A percentile compares a stretch with the other conserved stretches of the same genome.
phyloP scores from a whole-genome alignment of 495 filamentous ascomycete genomes.

The Hypoxylon subgilvum region DNA sequence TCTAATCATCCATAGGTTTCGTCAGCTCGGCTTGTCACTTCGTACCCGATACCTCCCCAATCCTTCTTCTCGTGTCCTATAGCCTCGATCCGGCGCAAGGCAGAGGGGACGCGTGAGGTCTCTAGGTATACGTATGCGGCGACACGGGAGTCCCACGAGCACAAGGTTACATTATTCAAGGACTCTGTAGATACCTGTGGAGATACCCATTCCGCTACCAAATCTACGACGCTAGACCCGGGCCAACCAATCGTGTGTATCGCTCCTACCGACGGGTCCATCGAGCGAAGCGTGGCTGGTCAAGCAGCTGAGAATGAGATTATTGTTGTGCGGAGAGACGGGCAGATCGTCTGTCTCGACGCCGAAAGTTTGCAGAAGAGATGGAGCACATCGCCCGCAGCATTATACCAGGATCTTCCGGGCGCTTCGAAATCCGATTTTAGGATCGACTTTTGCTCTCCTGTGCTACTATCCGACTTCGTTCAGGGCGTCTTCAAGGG shows the following conservation, averaged over 20 bases:
- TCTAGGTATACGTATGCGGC: conserved; percentile 75
- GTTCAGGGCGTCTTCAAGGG: conserved; percentile 53
- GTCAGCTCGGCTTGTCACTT: conserved; percentile 78
- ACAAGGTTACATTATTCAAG: conserved; percentile 59
- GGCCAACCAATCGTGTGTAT: conserved; percentile 36
- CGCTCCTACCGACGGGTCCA: conserved; percentile 9
- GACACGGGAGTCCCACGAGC: conserved; percentile 44
- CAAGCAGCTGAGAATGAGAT: conserved; percentile 33
- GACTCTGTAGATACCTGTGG: conserved; percentile 68
- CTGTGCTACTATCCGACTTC: conserved; percentile 47
- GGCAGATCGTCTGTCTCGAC: conserved; percentile 46
- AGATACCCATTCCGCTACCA: conserved; percentile 52
- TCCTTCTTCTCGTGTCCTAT: conserved; percentile 78
- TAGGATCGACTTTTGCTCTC: conserved; percentile 49
- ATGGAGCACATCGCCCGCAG: conserved; percentile 46
- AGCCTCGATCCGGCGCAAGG: conserved; percentile 71
- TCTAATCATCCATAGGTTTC: conserved; percentile 66
- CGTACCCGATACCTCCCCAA: conserved; percentile 84
- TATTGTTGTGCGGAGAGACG: conserved; percentile 48
- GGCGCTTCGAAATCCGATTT: conserved; percentile 34
- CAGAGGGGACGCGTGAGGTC: conserved; percentile 55
- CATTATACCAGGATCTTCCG: conserved; percentile 47
- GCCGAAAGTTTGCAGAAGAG: conserved; percentile 49
- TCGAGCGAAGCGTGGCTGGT: background rate
- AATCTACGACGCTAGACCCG: conserved; percentile 22